Conservation (phyloP, 2,329 filamentous ascomycete species). For the Ophiostoma ips region DNA sequence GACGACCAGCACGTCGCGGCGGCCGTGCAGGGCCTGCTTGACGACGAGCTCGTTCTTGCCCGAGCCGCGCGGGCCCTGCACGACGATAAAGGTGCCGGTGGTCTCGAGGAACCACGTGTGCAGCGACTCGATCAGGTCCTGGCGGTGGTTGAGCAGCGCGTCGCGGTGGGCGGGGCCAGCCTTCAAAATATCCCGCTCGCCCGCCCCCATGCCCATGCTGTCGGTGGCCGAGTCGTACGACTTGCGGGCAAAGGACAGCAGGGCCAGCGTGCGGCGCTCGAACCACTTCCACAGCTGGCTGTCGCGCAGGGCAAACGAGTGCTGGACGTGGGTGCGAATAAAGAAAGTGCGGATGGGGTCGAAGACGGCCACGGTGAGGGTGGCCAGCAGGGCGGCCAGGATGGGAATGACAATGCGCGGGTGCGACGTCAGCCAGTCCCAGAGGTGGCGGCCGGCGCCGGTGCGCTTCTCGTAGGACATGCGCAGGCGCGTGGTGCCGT, state of each 20-base stretch:
- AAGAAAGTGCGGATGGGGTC: constrained; percentile 92
- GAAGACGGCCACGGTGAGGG: constrained; percentile 75
- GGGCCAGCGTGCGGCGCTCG: constrained; percentile 54
- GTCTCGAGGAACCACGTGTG: constrained; percentile 79
- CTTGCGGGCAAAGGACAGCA: constrained; percentile 38
- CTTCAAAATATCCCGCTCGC: no score
- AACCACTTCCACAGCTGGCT: constrained; percentile 70
- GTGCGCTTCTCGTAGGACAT: constrained; percentile 71
- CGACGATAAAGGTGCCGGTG: constrained; percentile 80
- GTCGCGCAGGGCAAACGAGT: constrained; percentile 59
- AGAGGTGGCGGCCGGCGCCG: constrained; percentile 58
- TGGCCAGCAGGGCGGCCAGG: constrained; percentile 66
- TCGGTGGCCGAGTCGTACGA: constrained; percentile 43
- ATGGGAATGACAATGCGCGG: constrained; percentile 78
- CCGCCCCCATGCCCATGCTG: constrained; percentile 42
- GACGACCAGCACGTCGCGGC: constrained; percentile 66
- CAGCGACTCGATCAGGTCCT: constrained; percentile 67
- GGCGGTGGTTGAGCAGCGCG: constrained; percentile 79
- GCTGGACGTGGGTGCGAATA: constrained; percentile 74
- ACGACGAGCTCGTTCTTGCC: constrained; percentile 82
- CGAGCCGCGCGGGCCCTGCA: constrained; percentile 82
- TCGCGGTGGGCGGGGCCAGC: no score
- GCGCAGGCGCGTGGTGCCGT: constrained; percentile 49
- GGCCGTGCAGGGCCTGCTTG: constrained; percentile 65
- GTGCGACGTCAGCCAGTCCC: constrained; percentile 77